phyloP scores from a whole-genome alignment of 106 monocot species.

The Chionographis japonica region DNA sequence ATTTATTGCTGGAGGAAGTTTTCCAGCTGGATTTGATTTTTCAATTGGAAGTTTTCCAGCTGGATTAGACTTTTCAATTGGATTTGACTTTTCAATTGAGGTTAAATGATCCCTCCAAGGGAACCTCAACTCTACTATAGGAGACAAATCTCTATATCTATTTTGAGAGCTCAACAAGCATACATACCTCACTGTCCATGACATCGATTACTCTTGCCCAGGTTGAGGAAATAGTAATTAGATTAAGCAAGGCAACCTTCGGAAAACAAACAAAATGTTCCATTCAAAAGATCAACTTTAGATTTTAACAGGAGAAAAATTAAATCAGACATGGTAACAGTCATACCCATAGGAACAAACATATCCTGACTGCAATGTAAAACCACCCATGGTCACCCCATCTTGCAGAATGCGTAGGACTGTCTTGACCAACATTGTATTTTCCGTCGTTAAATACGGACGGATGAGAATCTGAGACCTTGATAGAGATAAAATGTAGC shows the following conservation, averaged over 20 bases:
- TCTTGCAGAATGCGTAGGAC: slow-evolving; percentile 17
- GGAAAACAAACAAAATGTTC: slow-evolving; percentile 3
- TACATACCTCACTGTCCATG: slow-evolving; percentile 87
- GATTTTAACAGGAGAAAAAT: not conserved
- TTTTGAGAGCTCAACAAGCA: not conserved
- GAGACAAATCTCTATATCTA: not conserved
- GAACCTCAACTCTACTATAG: not conserved
- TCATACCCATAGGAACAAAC: slow-evolving; percentile 86
- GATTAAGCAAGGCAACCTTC: slow-evolving; percentile 97
- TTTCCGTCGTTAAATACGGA: slow-evolving; percentile 15
- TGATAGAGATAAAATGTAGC: not conserved
- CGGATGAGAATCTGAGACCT: slow-evolving; percentile 33
- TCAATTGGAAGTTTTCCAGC: too few relatives aligned
- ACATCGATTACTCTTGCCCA: slow-evolving; percentile 99
- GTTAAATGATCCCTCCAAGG: too few relatives aligned
- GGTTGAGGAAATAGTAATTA: slow-evolving; percentile 89
- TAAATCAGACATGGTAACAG: slow-evolving; percentile 1
- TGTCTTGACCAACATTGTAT: slow-evolving; percentile 14
- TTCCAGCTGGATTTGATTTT: too few relatives aligned
- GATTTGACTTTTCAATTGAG: too few relatives aligned
- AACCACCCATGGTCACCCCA: slow-evolving; percentile 78
- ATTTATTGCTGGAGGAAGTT: too few relatives aligned
- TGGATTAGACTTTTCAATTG: too few relatives aligned
- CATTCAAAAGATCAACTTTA: not conserved
- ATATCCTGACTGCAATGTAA: slow-evolving; percentile 74